These are phyloP conservation scores for Paramecium biaurelia DNA, from an alignment of 73 alveolate genomes.

Conservation along the genomic window DNA sequence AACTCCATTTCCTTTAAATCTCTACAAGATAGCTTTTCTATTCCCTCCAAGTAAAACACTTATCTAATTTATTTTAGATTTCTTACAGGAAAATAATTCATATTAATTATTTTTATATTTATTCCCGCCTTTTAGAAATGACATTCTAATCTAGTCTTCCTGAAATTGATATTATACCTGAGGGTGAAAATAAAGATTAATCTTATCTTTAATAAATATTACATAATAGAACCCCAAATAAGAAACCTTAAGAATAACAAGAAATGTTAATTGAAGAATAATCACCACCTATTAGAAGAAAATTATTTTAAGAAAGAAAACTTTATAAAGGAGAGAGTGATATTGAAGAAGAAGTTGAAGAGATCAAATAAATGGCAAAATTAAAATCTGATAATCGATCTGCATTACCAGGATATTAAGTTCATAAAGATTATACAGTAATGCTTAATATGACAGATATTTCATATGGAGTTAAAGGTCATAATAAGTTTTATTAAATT, in stretches of 20 bases:
- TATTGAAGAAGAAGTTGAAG: neutral
- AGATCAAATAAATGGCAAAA: neutral
- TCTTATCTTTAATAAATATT: neutral
- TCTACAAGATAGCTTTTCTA: neutral
- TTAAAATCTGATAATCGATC: neutral
- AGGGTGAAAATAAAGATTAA: neutral
- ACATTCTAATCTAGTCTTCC: neutral
- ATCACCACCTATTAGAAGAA: neutral
- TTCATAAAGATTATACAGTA: conserved; percentile 58
- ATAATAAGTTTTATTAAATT: conserved; percentile 71
- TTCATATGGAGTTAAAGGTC: conserved; percentile 69
- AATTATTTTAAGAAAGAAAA: conserved; percentile 7
- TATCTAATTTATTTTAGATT: neutral
- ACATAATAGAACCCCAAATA: neutral
- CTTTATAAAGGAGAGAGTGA: neutral
- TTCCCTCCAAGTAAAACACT: neutral
- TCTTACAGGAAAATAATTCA: conserved; percentile 19
- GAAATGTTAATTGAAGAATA: neutral
- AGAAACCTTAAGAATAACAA: neutral
- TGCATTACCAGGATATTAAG: neutral
- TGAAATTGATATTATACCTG: neutral
- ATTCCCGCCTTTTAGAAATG: neutral
- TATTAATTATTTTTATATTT: neutral
- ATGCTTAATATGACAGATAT: conserved; percentile 69
- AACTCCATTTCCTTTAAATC: neutral